Percentiles rank a stretch among this genome's conserved stretches.
Evolutionary conservation across 805 yeast genomes (phyloP).

Genomic region (Lachancea thermotolerans): DNA sequence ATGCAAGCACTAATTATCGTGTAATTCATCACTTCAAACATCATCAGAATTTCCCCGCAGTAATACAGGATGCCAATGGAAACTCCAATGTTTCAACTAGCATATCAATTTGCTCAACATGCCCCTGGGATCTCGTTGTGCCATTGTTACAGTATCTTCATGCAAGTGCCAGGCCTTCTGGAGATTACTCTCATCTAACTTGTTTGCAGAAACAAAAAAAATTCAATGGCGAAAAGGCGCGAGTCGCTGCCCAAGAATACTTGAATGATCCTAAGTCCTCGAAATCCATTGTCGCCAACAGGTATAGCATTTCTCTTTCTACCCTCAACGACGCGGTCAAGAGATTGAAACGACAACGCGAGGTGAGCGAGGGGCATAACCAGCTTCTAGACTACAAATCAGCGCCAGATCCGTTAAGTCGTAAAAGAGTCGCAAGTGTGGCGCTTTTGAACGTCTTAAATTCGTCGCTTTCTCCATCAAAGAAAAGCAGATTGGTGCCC

Average conservation of each 20-base stretch:
- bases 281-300: conserved; percentile 2
- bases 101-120: neutral
- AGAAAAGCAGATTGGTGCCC: conserved; percentile 4
- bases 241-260: conserved; percentile 6
- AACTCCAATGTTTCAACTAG: neutral
- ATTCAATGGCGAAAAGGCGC: conserved; percentile 9
- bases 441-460: conserved; percentile 7
- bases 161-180: conserved; percentile 5
- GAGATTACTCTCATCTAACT: conserved; percentile 8
- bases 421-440: conserved; percentile 8
- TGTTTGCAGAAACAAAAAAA: conserved; percentile 3
- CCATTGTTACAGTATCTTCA: conserved; percentile 3
- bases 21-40: conserved; percentile 4
- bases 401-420: conserved; percentile 1
- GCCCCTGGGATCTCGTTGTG: conserved; percentile 2
- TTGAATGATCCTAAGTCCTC: conserved; percentile 1
- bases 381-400: conserved; percentile 3
- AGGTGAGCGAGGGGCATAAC: conserved; percentile 1
- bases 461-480: conserved; percentile 7
- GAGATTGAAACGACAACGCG: conserved; percentile 6
- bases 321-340: conserved; percentile 7
- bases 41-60: conserved; percentile 3
- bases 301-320: conserved; percentile 6
- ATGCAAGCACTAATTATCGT: neutral
- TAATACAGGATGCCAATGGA: neutral